phyloP scores from a whole-genome alignment of 1,284 basidiomycete genomes.

The Naganishia sp. region DNA sequence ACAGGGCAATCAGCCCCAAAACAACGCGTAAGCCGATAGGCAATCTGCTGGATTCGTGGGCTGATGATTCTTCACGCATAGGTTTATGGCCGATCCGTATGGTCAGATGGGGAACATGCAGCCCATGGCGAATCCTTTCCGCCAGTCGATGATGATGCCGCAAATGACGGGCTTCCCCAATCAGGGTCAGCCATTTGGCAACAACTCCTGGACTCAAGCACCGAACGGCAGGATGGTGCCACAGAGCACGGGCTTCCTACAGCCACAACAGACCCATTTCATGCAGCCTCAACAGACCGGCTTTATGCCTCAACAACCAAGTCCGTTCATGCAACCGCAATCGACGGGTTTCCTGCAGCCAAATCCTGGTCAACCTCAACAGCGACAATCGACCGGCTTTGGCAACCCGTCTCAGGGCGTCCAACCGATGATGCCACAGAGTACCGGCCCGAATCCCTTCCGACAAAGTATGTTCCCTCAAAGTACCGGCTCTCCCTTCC shows the following conservation, averaged over 20 bases:
- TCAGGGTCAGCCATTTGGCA: slow-evolving; percentile 51
- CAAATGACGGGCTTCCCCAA: slow-evolving; percentile 28
- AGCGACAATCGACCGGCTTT: slow-evolving; percentile 55
- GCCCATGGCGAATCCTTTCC: slow-evolving; percentile 74
- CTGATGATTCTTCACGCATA: not conserved
- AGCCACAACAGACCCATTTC: slow-evolving; percentile 44
- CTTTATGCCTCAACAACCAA: slow-evolving; percentile 54
- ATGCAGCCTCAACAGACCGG: slow-evolving; percentile 51
- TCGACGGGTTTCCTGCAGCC: slow-evolving; percentile 54
- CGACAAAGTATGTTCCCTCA: slow-evolving; percentile 57
- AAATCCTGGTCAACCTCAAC: not conserved
- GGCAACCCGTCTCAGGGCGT: slow-evolving; percentile 32
- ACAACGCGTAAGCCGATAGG: slow-evolving; percentile 50
- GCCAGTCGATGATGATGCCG: slow-evolving; percentile 56
- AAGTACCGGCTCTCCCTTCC: slow-evolving; percentile 56
- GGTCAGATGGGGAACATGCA: slow-evolving; percentile 40
- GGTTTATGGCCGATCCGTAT: slow-evolving; percentile 32
- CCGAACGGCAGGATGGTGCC: slow-evolving; percentile 51
- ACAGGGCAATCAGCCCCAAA: slow-evolving; percentile 56
- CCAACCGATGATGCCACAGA: slow-evolving; percentile 64
- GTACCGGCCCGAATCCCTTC: slow-evolving; percentile 76
- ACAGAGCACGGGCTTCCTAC: slow-evolving; percentile 65
- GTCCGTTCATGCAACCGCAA: slow-evolving; percentile 51
- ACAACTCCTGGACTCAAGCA: slow-evolving; percentile 49
- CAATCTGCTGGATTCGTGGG: too few relatives aligned